Base-by-base conservation (phyloP, 352 stramenopile genomes). In the Aphanomyces euteiches region DNA sequence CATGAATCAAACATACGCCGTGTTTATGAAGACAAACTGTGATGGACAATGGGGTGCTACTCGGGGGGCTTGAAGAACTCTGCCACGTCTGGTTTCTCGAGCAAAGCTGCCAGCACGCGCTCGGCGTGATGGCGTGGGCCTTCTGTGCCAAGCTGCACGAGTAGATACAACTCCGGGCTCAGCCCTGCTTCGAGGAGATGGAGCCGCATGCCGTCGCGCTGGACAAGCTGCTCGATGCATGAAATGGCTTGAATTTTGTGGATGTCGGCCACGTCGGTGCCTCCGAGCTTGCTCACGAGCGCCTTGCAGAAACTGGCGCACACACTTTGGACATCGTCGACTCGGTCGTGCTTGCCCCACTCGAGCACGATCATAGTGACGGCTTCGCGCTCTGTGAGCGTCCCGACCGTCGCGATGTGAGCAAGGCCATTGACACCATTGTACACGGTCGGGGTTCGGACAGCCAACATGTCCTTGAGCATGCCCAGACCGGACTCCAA, bases 241-340 rank as follows among this genome's bases (percentile, higher is more conserved):
- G 34, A n/a, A n/a, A 70, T 70, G 54, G 64, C 48, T 19, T 56
- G 64, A 34, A 70, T 36, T 34, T 70, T 70, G 19, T 70, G 64
- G 28, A 61, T 53, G 40, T 70, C 64, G 40, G 36, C 39, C 5
- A 13, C 64, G 2, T 47, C 40, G n/a, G 43, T 17, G 34, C 61
- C 36, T 15, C 43, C 38, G 4, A 70, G 19, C 21, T 36, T 28
- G 2, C 2, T 10, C 4, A 70, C 64, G 40, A 70, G 12, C 15
- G 64, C 64, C 36, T 61, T 70, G 54, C 53, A 64, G 47, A 70
- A 48, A 21, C 40, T 34, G 17, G 13, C 15, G 40, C 37, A 64
- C 15, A 64, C 64, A 61, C 36, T 19, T 41, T 70, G 47, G 21
- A 56, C 15, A 10, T 47, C 64, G 13, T 61, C 37, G 47, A 48